Conservation (phyloP, 306 rosid genomes). For the Myrica gale region DNA sequence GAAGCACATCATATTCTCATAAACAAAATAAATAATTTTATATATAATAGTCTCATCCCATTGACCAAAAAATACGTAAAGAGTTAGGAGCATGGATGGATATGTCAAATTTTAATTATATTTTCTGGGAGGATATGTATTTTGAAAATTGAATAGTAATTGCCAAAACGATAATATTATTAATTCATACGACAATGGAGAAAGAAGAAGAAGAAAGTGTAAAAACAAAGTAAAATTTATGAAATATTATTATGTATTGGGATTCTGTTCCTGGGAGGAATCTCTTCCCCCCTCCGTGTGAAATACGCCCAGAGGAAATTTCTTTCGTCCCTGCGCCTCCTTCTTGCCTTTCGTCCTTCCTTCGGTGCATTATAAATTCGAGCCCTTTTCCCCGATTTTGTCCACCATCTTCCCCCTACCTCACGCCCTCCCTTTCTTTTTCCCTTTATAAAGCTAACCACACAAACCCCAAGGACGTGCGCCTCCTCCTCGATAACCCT, state of each 20-base stretch:
- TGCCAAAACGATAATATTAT: too few species aligned
- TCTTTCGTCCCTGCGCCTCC: not conserved
- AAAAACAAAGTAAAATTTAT: too few species aligned
- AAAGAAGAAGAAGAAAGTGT: too few species aligned
- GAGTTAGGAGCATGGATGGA: too few species aligned
- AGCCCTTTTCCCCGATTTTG: not conserved
- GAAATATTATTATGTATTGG: not conserved
- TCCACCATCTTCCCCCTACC: not conserved
- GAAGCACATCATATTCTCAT: too few species aligned
- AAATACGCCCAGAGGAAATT: conserved; percentile 10
- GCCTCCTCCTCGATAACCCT: conserved; percentile 4
- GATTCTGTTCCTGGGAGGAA: not conserved
- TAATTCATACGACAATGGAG: too few species aligned
- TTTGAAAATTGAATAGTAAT: too few species aligned
- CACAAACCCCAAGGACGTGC: not conserved
- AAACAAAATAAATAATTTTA: too few species aligned
- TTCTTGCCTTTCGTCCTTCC: not conserved
- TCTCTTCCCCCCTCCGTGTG: conserved; percentile 28
- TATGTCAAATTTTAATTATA: too few species aligned
- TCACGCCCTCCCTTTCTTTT: not conserved
- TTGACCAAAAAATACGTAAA: too few species aligned
- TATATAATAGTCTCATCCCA: too few species aligned
- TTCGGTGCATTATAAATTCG: not conserved
- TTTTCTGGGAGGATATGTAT: too few species aligned
- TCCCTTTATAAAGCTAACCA: not conserved